These are phyloP conservation scores for Coniella lustricola DNA, from an alignment of 2,329 filamentous ascomycete species.

Conservation along the genomic window DNA sequence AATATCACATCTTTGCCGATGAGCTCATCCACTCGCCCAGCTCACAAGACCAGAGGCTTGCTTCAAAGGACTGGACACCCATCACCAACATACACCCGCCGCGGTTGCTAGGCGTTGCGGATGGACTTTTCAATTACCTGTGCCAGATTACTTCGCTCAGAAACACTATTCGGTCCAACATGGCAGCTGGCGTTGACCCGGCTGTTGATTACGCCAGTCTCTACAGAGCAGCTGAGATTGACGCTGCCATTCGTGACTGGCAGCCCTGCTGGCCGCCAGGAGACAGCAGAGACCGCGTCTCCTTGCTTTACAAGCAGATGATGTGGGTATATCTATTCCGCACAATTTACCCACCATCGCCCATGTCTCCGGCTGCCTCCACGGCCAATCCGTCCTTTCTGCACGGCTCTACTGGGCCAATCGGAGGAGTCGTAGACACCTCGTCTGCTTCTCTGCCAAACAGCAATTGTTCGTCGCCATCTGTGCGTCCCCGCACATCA, in stretches of 20 bases:
- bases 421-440: constrained; percentile 21
- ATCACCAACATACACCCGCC: constrained; percentile 37
- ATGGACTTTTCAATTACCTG: constrained; percentile 73
- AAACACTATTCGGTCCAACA: constrained; percentile 64
- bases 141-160: constrained; percentile 72
- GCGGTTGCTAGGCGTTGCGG: constrained; percentile 70
- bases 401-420: constrained; percentile 15
- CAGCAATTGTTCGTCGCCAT: constrained; percentile 30
- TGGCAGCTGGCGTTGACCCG: constrained; percentile 55
- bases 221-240: constrained; percentile 67
- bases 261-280: constrained; percentile 53
- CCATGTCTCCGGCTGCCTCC: constrained; percentile 15
- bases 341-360: constrained; percentile 50
- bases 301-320: constrained; percentile 57
- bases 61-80: constrained; percentile 38
- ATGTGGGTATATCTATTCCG: constrained; percentile 59
- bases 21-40: constrained; percentile 48
- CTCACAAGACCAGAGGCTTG: constrained; percentile 29
- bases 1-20: constrained; percentile 69
- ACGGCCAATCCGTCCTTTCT: constrained; percentile 15
- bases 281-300: constrained; percentile 50
- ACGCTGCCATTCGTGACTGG: constrained; percentile 69
- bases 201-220: constrained; percentile 67
- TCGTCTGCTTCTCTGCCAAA: constrained; percentile 23
- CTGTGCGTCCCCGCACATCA: constrained; percentile 18